phyloP scores from a whole-genome alignment of 106 monocot genomes.

The Hemerocallis citrina region DNA sequence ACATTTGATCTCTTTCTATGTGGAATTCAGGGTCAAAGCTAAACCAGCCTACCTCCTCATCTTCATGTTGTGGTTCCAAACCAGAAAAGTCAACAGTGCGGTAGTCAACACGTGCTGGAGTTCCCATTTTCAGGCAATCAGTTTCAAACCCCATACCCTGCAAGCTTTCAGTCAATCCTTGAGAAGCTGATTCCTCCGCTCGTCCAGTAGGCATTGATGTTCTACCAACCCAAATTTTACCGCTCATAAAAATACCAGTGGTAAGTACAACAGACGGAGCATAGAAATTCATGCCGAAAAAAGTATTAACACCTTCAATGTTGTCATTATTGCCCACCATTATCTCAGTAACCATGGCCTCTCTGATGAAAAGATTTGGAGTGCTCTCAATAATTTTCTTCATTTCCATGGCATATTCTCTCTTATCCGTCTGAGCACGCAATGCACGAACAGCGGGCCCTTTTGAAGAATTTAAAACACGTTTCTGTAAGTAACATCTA shows the following conservation, averaged over 20 bases:
- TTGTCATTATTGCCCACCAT: slow-evolving; percentile 82
- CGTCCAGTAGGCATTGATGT: slow-evolving; percentile 92
- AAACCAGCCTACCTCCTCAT: slow-evolving; percentile 96
- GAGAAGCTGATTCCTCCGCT: slow-evolving; percentile 95
- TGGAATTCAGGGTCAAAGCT: slow-evolving; percentile 96
- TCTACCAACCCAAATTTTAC: slow-evolving; percentile 97
- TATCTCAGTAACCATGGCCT: slow-evolving; percentile 93
- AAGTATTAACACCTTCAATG: slow-evolving; percentile 83
- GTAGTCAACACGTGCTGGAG: slow-evolving; percentile 83
- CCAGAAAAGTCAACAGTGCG: slow-evolving; percentile 81
- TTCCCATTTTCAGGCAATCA: slow-evolving; percentile 93
- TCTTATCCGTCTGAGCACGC: slow-evolving; percentile 99
- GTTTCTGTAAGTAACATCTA: slow-evolving; percentile 91
- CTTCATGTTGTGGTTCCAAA: slow-evolving; percentile 87
- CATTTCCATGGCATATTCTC: slow-evolving; percentile 99
- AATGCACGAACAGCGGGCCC: slow-evolving; percentile 96
- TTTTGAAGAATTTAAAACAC: slow-evolving; percentile 86
- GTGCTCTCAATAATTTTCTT: slow-evolving; percentile 90
- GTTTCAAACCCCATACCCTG: slow-evolving; percentile 90
- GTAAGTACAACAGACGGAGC: slow-evolving; percentile 93
- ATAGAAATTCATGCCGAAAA: slow-evolving; percentile 92
- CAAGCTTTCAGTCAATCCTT: slow-evolving; percentile 87
- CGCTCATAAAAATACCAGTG: slow-evolving; percentile 97
- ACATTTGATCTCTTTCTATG: slow-evolving; percentile 93
- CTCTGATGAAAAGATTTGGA: slow-evolving; percentile 93